Percentiles rank a stretch among this genome's conserved stretches.
Evolutionary conservation across 2,329 filamentous ascomycete species (phyloP).

Genomic region (Fusarium zealandicum): DNA sequence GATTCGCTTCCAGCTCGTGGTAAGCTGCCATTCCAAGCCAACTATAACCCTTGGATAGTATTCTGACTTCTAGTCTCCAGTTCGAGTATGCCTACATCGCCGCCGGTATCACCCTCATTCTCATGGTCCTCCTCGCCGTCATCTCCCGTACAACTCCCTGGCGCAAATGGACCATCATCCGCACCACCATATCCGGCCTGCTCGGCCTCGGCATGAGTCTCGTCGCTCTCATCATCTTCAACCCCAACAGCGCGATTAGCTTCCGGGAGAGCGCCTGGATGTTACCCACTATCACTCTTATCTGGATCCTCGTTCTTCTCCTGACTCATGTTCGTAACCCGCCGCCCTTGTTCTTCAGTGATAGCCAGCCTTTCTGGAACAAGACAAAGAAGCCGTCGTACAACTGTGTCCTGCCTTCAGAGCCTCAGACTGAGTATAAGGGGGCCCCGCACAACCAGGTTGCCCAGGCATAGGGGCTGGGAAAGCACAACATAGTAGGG

Average conservation of each 20-base stretch:
- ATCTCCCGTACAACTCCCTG: slow-evolving; percentile 43
- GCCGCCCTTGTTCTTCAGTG: slow-evolving; percentile 31
- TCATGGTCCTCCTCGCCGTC: slow-evolving; percentile 45
- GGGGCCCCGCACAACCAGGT: not conserved
- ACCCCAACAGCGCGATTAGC: slow-evolving; percentile 3
- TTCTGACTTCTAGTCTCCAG: slow-evolving; percentile 27
- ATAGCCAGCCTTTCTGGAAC: slow-evolving; percentile 25
- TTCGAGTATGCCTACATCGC: slow-evolving; percentile 48
- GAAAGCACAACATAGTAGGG: not conserved
- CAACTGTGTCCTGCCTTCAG: slow-evolving; percentile 17
- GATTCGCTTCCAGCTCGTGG: slow-evolving; percentile 43
- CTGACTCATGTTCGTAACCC: slow-evolving; percentile 46
- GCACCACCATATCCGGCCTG: slow-evolving; percentile 41
- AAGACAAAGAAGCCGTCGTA: slow-evolving; percentile 21
- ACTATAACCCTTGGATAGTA: not conserved
- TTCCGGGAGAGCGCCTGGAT: slow-evolving; percentile 45
- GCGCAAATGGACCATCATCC: slow-evolving; percentile 44
- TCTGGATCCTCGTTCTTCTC: slow-evolving; percentile 46
- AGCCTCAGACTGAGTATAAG: slow-evolving; percentile 19
- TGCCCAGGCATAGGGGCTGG: not conserved
- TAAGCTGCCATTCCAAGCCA: slow-evolving; percentile 23
- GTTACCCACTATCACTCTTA: slow-evolving; percentile 44
- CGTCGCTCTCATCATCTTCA: slow-evolving; percentile 39
- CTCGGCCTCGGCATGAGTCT: slow-evolving; percentile 44
- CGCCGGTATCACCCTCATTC: slow-evolving; percentile 42